These are phyloP conservation scores for Pseudogymnoascus sp. DNA, from an alignment of 2,329 filamentous ascomycete genomes.

Conservation along the genomic window DNA sequence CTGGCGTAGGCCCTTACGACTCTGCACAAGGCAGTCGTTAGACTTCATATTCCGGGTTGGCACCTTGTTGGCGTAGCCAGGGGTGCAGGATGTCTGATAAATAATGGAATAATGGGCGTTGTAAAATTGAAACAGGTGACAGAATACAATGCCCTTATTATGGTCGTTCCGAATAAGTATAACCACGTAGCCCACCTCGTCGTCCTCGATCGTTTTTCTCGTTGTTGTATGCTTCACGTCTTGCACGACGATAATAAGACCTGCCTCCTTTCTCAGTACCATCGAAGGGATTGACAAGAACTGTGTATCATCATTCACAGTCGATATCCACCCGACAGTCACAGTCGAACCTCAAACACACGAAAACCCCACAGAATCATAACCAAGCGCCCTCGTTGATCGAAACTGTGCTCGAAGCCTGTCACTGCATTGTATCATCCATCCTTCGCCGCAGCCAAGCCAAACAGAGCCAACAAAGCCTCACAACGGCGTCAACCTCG, in stretches of 20 bases:
- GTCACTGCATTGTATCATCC: constrained; percentile 7
- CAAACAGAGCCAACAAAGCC: not conserved
- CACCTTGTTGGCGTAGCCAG: constrained; percentile 13
- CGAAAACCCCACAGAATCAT: constrained; percentile 2
- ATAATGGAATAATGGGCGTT: constrained; percentile 4
- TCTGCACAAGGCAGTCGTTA: constrained; percentile 10
- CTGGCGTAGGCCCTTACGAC: constrained; percentile 11
- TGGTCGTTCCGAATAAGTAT: not conserved
- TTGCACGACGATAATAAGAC: constrained; percentile 3
- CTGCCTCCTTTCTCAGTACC: not conserved
- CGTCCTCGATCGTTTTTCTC: not conserved
- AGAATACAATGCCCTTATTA: constrained; percentile 1
- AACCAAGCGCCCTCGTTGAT: constrained; percentile 5
- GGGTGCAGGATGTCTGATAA: not conserved
- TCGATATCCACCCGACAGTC: not conserved
- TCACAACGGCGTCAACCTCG: constrained; percentile 3
- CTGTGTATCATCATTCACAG: constrained; percentile 6
- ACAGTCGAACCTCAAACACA: constrained; percentile 1
- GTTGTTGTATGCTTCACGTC: constrained; percentile 1
- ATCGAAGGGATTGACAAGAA: not conserved
- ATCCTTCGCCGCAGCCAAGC: constrained; percentile 1
- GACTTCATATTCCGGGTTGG: constrained; percentile 16
- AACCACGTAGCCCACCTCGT: constrained; percentile 1
- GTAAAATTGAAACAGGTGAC: constrained; percentile 8
- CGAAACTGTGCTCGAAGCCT: constrained; percentile 4